Percentiles rank a stretch among this genome's conserved stretches.
These are phyloP conservation scores for Phytomonas francai DNA, from an alignment of 208 protist species.

Conservation along the genomic window DNA sequence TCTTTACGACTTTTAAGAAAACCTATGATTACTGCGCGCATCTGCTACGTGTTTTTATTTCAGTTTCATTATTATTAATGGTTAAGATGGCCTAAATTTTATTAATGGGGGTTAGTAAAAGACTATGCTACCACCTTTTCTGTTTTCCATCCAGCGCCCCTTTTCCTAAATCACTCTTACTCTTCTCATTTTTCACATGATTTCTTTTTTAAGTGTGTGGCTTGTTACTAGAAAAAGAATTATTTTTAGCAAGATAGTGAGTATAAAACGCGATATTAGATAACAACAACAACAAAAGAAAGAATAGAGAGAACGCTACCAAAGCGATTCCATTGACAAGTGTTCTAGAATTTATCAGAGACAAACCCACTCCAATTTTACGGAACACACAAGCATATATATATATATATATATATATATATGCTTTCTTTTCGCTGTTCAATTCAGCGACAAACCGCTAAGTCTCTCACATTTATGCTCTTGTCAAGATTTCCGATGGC, in stretches of 20 bases:
- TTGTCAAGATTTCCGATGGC: background rate
- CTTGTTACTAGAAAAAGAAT: background rate
- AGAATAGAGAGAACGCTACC: background rate
- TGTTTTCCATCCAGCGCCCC: slow-evolving; percentile 5
- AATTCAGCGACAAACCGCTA: background rate
- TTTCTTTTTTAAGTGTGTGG: background rate
- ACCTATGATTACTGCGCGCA: background rate
- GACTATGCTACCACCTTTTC: background rate
- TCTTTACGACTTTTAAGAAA: background rate
- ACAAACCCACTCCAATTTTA: background rate
- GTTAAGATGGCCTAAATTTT: background rate
- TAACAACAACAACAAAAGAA: background rate
- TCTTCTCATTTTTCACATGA: slow-evolving; percentile 12
- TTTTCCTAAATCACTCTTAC: slow-evolving; percentile 11
- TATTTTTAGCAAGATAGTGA: background rate
- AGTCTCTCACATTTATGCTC: background rate
- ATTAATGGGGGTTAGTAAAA: slow-evolving; percentile 2
- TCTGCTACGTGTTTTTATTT: slow-evolving; percentile 10
- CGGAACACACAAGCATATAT: background rate
- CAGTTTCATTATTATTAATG: slow-evolving; percentile 5
- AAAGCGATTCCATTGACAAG: background rate
- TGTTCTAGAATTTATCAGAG: background rate
- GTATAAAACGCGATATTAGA: background rate
- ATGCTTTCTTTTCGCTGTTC: background rate
- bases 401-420: slow-evolving; percentile 3